phyloP scores from a whole-genome alignment of 2,329 filamentous ascomycete species.

The Stemphylium beticola region DNA sequence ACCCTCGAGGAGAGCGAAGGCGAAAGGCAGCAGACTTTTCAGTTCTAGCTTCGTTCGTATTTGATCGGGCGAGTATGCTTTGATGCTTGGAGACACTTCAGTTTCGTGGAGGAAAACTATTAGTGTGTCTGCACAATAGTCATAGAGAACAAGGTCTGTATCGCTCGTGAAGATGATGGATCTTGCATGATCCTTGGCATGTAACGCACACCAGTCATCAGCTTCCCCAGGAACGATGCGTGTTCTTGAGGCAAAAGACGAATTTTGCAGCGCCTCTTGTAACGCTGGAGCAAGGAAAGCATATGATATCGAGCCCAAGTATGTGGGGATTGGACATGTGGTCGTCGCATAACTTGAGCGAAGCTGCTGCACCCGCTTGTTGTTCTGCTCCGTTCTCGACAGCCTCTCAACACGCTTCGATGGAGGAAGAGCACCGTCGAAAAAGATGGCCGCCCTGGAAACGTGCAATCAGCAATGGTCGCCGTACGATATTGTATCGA shows the following conservation, averaged over 20 bases:
- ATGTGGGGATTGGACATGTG: conserved; percentile 37
- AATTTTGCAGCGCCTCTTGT: conserved; percentile 69
- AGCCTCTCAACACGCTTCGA: conserved; percentile 69
- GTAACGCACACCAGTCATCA: conserved; percentile 76
- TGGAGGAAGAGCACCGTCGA: conserved; percentile 80
- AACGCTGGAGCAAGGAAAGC: conserved; percentile 80
- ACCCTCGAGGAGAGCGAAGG: conserved; percentile 48
- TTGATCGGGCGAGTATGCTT: conserved; percentile 51
- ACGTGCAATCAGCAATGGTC: conserved; percentile 24
- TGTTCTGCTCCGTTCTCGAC: conserved; percentile 64
- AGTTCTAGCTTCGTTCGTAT: conserved; percentile 57
- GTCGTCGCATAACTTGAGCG: conserved; percentile 42
- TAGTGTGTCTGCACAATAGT: conserved; percentile 66
- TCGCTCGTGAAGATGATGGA: conserved; percentile 80
- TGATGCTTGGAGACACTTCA: conserved; percentile 46
- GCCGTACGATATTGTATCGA: conserved; percentile 13
- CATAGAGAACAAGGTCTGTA: conserved; percentile 80
- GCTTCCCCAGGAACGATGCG: conserved; percentile 82
- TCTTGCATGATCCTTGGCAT: conserved; percentile 62
- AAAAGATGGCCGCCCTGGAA: conserved; percentile 69
- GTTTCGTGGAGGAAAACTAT: conserved; percentile 75
- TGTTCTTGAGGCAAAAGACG: conserved; percentile 50
- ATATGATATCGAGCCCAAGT: conserved; percentile 53
- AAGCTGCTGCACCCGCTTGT: conserved; percentile 62
- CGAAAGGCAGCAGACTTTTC: conserved; percentile 47